These are phyloP conservation scores for Cenchrus fungigraminus DNA, from an alignment of 176 grass and related monocot species.

Conservation along the genomic window DNA sequence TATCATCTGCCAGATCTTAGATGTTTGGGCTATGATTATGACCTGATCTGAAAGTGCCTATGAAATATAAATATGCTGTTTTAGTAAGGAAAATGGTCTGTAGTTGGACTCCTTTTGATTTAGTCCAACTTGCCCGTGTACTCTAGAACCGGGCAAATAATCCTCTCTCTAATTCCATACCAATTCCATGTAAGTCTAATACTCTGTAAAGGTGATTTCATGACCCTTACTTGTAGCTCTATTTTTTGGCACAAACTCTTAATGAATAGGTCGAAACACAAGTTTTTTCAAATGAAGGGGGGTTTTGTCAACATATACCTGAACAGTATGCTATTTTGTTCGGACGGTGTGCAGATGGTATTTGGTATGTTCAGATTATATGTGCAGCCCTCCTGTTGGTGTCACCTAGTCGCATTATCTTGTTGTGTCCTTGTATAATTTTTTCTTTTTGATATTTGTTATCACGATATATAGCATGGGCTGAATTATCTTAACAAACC, in stretches of 20 bases:
- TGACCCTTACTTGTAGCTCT: no score
- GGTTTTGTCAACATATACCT: not conserved
- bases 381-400: not conserved
- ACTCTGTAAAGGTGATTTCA: no score
- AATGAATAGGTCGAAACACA: not conserved
- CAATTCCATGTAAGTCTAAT: not conserved
- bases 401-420: not conserved
- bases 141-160: not conserved
- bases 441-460: conserved; percentile 10
- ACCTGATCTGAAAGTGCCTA: conserved; percentile 8
- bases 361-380: not conserved
- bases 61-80: conserved; percentile 7
- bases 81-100: not conserved
- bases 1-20: conserved; percentile 3
- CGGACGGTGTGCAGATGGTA: not conserved
- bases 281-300: not conserved
- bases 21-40: not conserved
- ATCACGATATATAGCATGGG: conserved; percentile 5
- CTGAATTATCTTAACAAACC: conserved; percentile 31
- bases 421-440: not conserved
- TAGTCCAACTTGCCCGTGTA: not conserved
- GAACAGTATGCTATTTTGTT: conserved; percentile 8
- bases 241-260: not conserved
- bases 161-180: not conserved
- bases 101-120: not conserved